Conservation (phyloP, 306 rosid species). For the Rosa chinensis region DNA sequence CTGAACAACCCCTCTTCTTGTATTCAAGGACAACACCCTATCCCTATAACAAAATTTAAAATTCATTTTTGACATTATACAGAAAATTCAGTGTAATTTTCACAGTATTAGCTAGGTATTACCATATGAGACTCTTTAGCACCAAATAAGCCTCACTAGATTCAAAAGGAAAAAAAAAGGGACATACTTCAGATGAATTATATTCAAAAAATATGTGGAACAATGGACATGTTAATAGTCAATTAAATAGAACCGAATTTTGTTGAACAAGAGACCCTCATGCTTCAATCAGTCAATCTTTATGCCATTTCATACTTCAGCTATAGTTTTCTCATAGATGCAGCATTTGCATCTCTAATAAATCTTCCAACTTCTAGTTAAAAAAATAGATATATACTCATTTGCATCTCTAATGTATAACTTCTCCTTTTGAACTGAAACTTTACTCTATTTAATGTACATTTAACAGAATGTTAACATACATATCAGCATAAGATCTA, state of each 20-base stretch:
- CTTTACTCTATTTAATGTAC: not conserved
- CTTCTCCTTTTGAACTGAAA: not conserved
- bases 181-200: not conserved
- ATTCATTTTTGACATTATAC: not conserved
- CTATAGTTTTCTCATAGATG: not conserved
- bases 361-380: not conserved
- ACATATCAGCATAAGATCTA: not conserved
- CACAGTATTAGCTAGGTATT: not conserved
- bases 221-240: not conserved
- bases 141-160: not conserved
- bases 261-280: slow-evolving; percentile 1
- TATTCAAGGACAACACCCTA: not conserved
- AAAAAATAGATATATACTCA: no score
- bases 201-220: not conserved
- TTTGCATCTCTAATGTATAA: not conserved
- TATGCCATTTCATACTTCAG: not conserved
- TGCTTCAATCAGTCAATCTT: not conserved
- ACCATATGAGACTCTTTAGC: not conserved
- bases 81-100: not conserved
- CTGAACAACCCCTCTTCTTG: not conserved
- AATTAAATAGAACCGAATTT: not conserved
- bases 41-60: not conserved
- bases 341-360: not conserved
- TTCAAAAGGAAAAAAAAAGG: not conserved
- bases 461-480: not conserved